Base-by-base conservation (phyloP, 169 alveolate species). In the Fabrea salina region DNA sequence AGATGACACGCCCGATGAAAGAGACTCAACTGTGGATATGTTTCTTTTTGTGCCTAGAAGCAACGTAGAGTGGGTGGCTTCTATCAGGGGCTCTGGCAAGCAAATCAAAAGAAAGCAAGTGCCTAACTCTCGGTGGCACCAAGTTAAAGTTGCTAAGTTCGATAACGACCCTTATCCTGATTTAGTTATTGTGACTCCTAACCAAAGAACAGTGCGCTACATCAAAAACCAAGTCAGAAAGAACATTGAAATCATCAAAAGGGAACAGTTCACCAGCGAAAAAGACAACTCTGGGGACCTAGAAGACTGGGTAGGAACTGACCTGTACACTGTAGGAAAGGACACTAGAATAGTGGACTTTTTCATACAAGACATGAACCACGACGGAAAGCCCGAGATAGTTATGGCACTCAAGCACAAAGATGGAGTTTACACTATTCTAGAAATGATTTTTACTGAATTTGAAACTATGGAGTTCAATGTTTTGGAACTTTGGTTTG, bases 141-240 rank as follows among this genome's bases (percentile, higher is more conserved):
- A 19, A 32, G 50, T 22, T n/a, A 64, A 64, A 40, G 39, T 39
- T 19, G 16, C 50, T 19, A 39, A 64, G 35, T 64, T 64, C 37
- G 75, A 64, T 37, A 33, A 64, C 16, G 75, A 64, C n/a, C 43
- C 57, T 16, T 64, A 37, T n/a, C 75, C 75, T 19, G 75, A 64
- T 33, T 5, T 64, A 5, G 4, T 64, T 16, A 64, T 64, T 33
- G 16, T 25, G 19, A 37, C 56, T 32, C 54, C 49, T 40, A 64
- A 8, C 19, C 41, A 64, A 64, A 32, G 30, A 33, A 37, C 75
- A 39, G 8, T 64, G 41, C 4, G 54, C 8, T 39, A 39, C 30
- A 5, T 64, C 8, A 64, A 64, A 64, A 64, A 64, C 33, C 35
- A 64, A 7, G 75, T 64, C 5, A 32, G 75, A 37, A 27, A 11